Conservation (phyloP, 129 eudicot genomes). For the Artemisia argyi region DNA sequence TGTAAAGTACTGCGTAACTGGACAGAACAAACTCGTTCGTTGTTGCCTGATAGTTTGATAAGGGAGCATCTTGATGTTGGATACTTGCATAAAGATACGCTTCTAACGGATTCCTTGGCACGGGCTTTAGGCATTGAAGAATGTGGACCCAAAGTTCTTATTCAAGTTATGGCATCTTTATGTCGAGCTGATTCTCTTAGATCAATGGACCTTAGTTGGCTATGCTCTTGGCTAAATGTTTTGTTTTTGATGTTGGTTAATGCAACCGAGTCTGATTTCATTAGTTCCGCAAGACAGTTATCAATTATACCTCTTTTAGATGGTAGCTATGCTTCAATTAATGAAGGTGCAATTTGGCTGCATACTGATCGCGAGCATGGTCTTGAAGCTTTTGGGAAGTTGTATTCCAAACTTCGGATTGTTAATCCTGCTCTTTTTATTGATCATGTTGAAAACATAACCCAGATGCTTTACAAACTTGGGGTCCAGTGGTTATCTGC, state of each 20-base stretch:
- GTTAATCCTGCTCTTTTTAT: constrained; percentile 53
- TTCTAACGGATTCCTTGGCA: constrained; percentile 64
- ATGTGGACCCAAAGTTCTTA: constrained; percentile 62
- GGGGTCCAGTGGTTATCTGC: constrained; percentile 69
- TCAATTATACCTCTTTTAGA: constrained; percentile 74
- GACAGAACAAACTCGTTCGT: constrained; percentile 53
- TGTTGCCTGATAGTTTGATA: constrained; percentile 62
- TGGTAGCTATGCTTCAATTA: constrained; percentile 56
- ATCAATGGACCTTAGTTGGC: constrained; percentile 63
- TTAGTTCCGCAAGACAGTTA: constrained; percentile 31
- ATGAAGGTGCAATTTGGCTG: constrained; percentile 71
- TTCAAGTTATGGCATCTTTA: constrained; percentile 52
- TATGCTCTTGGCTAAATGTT: constrained; percentile 64
- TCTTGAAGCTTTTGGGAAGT: constrained; percentile 46
- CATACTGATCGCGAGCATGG: constrained; percentile 43
- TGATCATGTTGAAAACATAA: constrained; percentile 36
- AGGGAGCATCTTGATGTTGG: constrained; percentile 63
- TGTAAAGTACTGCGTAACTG: constrained; percentile 65
- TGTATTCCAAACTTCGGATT: constrained; percentile 53
- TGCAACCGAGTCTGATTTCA: constrained; percentile 41
- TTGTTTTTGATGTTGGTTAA: constrained; percentile 42
- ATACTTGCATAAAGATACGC: constrained; percentile 54
- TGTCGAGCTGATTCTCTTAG: constrained; percentile 40
- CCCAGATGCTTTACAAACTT: constrained; percentile 53
- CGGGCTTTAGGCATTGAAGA: constrained; percentile 69